Evolutionary conservation across 441 rosid species (phyloP), one percentile per base, ranked within the genome.

Genomic region (Adansonia madagascariensis): DNA sequence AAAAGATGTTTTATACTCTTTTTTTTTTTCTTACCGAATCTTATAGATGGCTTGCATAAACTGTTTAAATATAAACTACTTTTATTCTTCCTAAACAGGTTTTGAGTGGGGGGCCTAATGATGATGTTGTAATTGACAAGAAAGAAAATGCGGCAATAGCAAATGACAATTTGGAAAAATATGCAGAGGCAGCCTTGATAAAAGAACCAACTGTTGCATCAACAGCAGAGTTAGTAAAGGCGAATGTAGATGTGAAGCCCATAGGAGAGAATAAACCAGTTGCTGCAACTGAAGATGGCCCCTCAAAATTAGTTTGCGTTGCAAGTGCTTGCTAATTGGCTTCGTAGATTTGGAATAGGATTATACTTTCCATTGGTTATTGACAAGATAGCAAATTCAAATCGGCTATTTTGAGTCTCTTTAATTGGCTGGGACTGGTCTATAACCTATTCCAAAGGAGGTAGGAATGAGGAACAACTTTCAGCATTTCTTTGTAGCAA

Each of bases 291-390:
- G 82, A 76, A 56, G 86, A 79, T 24, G 69, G 61, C 7, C 27
- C 77, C 50, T 66, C 55, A 15, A 52, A 77, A 10, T 59, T 88
- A 8, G 80, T 80, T 61, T 86, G 76, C 57, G 82, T 78, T 59
- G 88, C 90, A 2, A 84, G 88, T 77, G 89, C 87, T 59, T 88
- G 91, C 84, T 90, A 74, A 87, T 66, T 78, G 35, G 43, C 60
- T 17, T 15, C 73, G 14, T 49, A 49, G 39, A 12, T 69, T 49
- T 24, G n/a, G 59, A 69, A 69, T 69, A 69, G 59, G 17, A 8
- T 69, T 69, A 22, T 69, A 24, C 43, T 49, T 47, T 24, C 15
- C 20, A 44, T 69, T 24, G 73, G 43, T 49, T 22, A 24, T 69
- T 50, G 35, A 22, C 44, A 49, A 69, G 59, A 7, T 69, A 49